Base-by-base conservation (phyloP, 202 grass and related monocot genomes). In the Carex arenaria region DNA sequence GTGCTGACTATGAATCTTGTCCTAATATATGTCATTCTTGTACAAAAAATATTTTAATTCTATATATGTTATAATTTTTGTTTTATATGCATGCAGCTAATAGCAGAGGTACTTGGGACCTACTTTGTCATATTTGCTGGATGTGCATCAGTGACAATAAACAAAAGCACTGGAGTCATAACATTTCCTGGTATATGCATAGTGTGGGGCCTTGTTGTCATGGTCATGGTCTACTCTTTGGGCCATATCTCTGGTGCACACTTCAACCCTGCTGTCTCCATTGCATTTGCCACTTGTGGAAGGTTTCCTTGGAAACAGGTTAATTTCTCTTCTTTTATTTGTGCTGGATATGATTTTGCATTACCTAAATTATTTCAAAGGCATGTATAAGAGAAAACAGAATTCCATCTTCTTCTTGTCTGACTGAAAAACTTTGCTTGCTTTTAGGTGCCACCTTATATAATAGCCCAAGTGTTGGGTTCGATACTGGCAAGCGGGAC, bases 91-190 rank as follows among this genome's bases (percentile, higher is more conserved):
- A n/a, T 38, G 26, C 74, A 99, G 93, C 65, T 99, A 75, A 84
- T 96, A 57, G 97, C 93, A 0, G 93, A 99, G 85, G 86, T 96
- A 66, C 79, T 99, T 3, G 97, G 97, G 9, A 99, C 97, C 5
- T 99, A 99, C 82, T 99, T 99, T 68, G 84, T 99, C 4, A 99
- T 99, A 81, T 99, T 99, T 84, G 97, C 93, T 3, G 97, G 97
- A 0, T 99, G 97, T 78, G 97, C 85, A 31, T 92, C 97, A 69
- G 97, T 96, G 88, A 89, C 91, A 6, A 20, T 99, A 54, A 96
- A 99, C 90, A 43, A 81, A 83, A 87, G 81, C 85, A 83, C 60
- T 49, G 67, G 85, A 87, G 86, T 3, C 64, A 90, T 99, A 68
- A 99, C 97, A 12, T 99, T 99, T 83, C 97, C 97, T 0, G 97